Evolutionary conservation across 2,329 filamentous ascomycete genomes (phyloP).

Genomic region (Magnaporthiopsis poae): DNA sequence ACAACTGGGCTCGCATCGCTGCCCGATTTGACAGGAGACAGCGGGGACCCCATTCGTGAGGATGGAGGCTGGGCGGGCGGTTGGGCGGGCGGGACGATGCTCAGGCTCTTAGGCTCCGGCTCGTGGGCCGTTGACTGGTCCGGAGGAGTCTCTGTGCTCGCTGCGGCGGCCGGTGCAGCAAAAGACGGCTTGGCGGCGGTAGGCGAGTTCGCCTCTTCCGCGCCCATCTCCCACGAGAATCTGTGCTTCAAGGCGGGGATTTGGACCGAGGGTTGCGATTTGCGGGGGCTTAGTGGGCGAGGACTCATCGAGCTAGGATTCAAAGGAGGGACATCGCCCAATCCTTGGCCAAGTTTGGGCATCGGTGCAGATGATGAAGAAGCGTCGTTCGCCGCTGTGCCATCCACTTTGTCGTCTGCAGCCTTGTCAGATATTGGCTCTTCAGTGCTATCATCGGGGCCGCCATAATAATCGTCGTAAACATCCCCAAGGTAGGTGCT

Average conservation of each 20-base stretch:
- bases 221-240: constrained; percentile 34
- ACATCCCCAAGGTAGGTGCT: constrained; percentile 56
- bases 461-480: constrained; percentile 57
- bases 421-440: neutral
- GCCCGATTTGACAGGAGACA: neutral
- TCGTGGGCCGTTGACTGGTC: neutral
- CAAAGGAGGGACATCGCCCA: neutral
- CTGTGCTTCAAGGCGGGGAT: constrained; percentile 15
- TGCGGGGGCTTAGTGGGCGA: constrained; percentile 4
- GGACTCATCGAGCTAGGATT: constrained; percentile 4
- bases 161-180: neutral
- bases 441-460: constrained; percentile 33
- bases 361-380: neutral
- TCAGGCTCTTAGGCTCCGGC: constrained; percentile 7
- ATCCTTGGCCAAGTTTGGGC: neutral
- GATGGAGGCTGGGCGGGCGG: constrained; percentile 1
- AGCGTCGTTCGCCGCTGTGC: neutral
- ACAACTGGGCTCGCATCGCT: neutral
- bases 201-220: constrained; percentile 16
- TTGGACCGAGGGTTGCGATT: constrained; percentile 4
- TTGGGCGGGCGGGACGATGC: neutral
- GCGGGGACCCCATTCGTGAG: neutral
- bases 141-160: neutral
- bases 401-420: neutral
- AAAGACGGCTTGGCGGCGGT: constrained; percentile 5